A percentile compares a stretch with the other conserved stretches of the same genome.
Conservation (phyloP, 345 rosid genomes). For the Carallia pectinifolia region DNA sequence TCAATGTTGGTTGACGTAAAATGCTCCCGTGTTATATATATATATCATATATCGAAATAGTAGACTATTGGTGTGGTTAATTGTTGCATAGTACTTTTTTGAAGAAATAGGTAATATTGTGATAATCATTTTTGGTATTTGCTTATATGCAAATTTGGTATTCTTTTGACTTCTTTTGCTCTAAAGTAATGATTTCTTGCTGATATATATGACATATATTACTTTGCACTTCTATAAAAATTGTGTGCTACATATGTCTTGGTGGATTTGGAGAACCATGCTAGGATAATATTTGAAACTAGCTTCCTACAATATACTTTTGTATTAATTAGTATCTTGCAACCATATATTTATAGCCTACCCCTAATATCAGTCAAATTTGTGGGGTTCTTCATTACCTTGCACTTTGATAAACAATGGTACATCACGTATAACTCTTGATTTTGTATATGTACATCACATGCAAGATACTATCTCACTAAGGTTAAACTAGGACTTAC, state of each 20-base stretch:
- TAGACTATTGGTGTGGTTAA: not conserved
- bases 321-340: not conserved
- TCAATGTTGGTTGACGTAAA: too few relatives aligned
- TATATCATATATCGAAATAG: too few relatives aligned
- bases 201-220: not conserved
- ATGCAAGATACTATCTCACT: too few relatives aligned
- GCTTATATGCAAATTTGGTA: too few relatives aligned
- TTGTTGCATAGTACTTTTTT: not conserved
- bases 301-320: not conserved
- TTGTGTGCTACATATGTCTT: not conserved
- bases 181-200: not conserved
- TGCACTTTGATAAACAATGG: not conserved
- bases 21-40: too few relatives aligned
- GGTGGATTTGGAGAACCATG: not conserved
- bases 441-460: not conserved
- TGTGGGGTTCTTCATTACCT: not conserved
- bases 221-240: not conserved
- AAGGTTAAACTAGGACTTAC: not conserved
- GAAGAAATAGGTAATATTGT: too few relatives aligned
- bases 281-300: not conserved
- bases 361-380: not conserved
- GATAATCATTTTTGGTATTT: too few relatives aligned
- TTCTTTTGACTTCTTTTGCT: too few relatives aligned
- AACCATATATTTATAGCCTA: not conserved
- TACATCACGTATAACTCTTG: not conserved